These are phyloP conservation scores for Tylopilus subfusipes DNA, from an alignment of 768 basidiomycete species.

Conservation along the genomic window DNA sequence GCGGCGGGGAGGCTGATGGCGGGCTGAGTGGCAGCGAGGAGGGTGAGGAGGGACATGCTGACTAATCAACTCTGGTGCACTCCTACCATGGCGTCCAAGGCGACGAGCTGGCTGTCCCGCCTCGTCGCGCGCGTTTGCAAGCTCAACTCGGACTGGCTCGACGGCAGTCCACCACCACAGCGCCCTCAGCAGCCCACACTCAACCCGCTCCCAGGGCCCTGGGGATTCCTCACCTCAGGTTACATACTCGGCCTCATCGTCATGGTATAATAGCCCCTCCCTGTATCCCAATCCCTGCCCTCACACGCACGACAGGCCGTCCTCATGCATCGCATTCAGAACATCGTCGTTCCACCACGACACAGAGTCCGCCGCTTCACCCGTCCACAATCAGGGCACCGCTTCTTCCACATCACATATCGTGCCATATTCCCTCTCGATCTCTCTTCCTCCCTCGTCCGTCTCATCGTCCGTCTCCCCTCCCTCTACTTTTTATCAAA, in stretches of 20 bases:
- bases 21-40: conserved; percentile 43
- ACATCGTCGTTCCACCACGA: conserved; percentile 69
- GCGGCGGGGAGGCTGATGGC: conserved; percentile 43
- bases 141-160: conserved; percentile 1
- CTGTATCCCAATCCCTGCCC: neutral
- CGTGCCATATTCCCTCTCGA: conserved; percentile 59
- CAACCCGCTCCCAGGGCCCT: conserved; percentile 50
- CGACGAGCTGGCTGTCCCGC: neutral
- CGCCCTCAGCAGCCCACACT: neutral
- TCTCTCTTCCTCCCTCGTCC: conserved; percentile 54
- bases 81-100: neutral
- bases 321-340: conserved; percentile 71
- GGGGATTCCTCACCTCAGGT: conserved; percentile 70
- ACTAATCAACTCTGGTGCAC: conserved; percentile 11
- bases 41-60: conserved; percentile 17
- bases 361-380: conserved; percentile 14
- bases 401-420: conserved; percentile 27
- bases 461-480: conserved; percentile 58
- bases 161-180: neutral
- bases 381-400: conserved; percentile 26
- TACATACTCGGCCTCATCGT: conserved; percentile 66
- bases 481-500: conserved; percentile 59
- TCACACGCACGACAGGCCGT: conserved; percentile 45
- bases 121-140: neutral
- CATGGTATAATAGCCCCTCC: conserved; percentile 44